Base-by-base conservation (phyloP, 2,329 filamentous ascomycete genomes). In the Basipetospora sp. region DNA sequence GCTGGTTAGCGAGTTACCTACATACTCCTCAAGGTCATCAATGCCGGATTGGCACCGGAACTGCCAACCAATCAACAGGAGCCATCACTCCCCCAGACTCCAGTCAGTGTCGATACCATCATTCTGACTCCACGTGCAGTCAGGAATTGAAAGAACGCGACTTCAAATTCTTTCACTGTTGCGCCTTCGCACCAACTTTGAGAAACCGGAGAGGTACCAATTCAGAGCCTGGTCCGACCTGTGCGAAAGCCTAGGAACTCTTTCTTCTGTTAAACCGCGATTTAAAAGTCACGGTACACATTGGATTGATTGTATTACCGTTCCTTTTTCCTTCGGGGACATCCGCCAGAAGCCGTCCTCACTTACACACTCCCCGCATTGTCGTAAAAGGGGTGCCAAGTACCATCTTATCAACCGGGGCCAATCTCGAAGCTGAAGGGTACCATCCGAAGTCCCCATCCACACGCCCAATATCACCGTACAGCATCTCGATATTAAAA, bases 401-500 rank as follows among this genome's bases (percentile, higher is more conserved):
- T 39, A 33, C 22, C 30, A 8, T 16, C 6, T 33, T 22, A 39
- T 39, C 36, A 39, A 26, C 36, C 36, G 22, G 36, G 18, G 28
- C 36, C 22, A 20, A 17, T 17, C 20, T 29, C 31, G 17, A 4
- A 9, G 8, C 30, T 15, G 25, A 14, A 16, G 14, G 13, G 34
- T 28, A 33, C 31, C 32, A 26, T 19, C 8, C 14, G 17, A 19
- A 36, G 13, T 15, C 17, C 15, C 18, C 19, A 30, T 25, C 9
- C 29, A 28, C 22, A 27, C 5, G 16, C 15, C 18, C 25, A 33
- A 39, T 39, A 33, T 25, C 36, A 29, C 20, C 36, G 9, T 31
- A 33, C 36, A 16, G 15, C 30, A 39, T 32, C 19, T 39, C 28
- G 31, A 33, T 39, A 34, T 39, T 39, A 27, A 39, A 25, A 22